Conservation (phyloP, 345 rosid genomes). For the Alliaria petiolata region DNA sequence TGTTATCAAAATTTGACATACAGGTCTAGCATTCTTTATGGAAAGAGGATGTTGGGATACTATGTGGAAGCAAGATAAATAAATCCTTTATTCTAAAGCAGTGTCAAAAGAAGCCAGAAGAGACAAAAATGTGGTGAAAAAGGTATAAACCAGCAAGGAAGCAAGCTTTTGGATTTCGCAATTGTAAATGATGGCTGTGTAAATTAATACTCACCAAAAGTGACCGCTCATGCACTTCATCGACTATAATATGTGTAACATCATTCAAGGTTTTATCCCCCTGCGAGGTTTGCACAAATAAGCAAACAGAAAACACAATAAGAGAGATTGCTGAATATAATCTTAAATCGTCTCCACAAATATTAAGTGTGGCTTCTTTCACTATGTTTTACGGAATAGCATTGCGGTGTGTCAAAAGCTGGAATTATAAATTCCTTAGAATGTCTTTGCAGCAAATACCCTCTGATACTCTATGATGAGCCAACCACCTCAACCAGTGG, state of each 20-base stretch:
- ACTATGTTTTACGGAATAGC: background rate
- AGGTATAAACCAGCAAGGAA: background rate
- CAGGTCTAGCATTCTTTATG: slow-evolving; percentile 14
- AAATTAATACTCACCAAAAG: slow-evolving; percentile 61
- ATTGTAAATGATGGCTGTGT: background rate
- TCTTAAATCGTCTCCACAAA: too few species aligned
- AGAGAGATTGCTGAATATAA: background rate
- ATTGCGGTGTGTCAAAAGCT: slow-evolving; percentile 2
- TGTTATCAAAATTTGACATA: background rate
- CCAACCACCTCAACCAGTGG: background rate
- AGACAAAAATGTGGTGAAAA: background rate
- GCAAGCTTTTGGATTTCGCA: background rate
- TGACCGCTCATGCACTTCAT: slow-evolving; percentile 96
- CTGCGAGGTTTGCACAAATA: slow-evolving; percentile 38
- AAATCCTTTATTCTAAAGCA: background rate
- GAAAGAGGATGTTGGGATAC: background rate
- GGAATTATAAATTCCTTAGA: background rate
- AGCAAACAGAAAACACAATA: background rate
- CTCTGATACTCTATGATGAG: background rate
- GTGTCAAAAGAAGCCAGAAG: slow-evolving; percentile 3
- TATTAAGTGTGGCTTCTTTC: background rate
- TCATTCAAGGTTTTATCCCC: slow-evolving; percentile 71
- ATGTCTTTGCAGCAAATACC: background rate
- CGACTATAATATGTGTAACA: slow-evolving; percentile 81
- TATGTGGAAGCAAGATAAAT: background rate